These are phyloP conservation scores for Symbiodinium natans DNA, from an alignment of 73 alveolate genomes.

Conservation along the genomic window DNA sequence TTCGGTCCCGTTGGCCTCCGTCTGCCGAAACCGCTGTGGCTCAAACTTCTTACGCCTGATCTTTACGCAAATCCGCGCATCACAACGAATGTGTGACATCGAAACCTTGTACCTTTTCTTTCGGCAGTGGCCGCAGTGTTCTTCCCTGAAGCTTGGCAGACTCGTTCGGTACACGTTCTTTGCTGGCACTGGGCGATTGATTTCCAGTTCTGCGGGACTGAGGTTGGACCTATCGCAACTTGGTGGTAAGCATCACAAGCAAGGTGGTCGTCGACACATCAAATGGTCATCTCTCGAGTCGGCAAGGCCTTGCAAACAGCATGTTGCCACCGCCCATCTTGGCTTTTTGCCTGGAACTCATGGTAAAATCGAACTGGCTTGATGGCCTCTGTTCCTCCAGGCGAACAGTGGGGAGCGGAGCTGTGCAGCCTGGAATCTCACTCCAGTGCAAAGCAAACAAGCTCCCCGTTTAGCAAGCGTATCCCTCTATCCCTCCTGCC, in stretches of 20 bases:
- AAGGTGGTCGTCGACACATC: background rate
- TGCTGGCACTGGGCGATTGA: background rate
- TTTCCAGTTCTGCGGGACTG: background rate
- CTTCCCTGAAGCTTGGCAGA: background rate
- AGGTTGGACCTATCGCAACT: background rate
- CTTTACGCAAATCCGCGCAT: background rate
- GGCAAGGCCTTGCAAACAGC: background rate
- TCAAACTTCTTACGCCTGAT: background rate
- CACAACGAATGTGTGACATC: background rate
- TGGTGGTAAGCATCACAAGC: slow-evolving; percentile 12
- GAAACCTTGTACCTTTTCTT: background rate
- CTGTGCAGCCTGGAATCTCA: background rate
- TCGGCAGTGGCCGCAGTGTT: slow-evolving; percentile 19
- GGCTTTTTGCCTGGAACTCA: background rate
- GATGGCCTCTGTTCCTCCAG: background rate
- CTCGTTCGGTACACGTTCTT: background rate
- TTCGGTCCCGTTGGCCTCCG: background rate
- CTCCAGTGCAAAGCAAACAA: background rate
- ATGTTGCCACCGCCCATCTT: background rate
- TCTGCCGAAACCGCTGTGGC: background rate
- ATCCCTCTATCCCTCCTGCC: background rate
- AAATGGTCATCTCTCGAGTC: background rate
- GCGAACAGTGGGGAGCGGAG: background rate
- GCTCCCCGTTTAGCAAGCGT: background rate
- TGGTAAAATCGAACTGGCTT: background rate